Base-by-base conservation (phyloP, 805 yeast genomes). In the Zygotorulaspora danielsina region DNA sequence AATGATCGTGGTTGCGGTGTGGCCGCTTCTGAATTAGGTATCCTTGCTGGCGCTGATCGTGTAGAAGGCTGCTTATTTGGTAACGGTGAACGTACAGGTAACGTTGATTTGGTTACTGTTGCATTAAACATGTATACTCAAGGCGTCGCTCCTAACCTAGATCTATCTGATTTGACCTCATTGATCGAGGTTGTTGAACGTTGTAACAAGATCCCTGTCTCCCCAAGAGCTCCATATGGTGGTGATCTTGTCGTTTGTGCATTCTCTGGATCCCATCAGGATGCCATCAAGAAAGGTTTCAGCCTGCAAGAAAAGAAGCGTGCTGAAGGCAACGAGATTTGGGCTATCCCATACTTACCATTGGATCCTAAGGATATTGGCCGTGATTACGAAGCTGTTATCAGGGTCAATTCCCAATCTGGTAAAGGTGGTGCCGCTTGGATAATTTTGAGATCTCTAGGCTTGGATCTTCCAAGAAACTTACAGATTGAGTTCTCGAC, bases 361-460 rank as follows among this genome's bases (percentile, higher is more conserved):
- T 71, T 82, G 61, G 90, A 82, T 67, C 90, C 90, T 53, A 72
- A 79, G 64, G 90, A 82, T 61, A 78, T 82, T 51, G 90, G 90
- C 41, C 73, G 87, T 69, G 81, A 73, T 51, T 82, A 82, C 61
- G 90, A 82, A 66, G 89, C 88, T 39, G 84, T 82, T 42, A 82
- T 82, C 57, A 73, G 90, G 70, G 89, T 82, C 54, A 82, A 82
- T 67, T 82, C 90, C 16, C 90, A 82, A 66, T 79, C 86, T n/a
- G 90, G 90, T 63, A 82, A 82, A 63, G 90, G 90, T 58, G 90
- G 90, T 63, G 86, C 89, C 32, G 86, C 89, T 16, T 82, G 90
- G 90, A 78, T 82, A 41, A 72, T 82, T 46, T 73, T 80, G 55
- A 72, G 84, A 65, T 69, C 83, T 21, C 65, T 81, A 51, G 88